Evolutionary conservation across 179 eudicot species (phyloP).

Genomic region (Carnegiea gigantea): DNA sequence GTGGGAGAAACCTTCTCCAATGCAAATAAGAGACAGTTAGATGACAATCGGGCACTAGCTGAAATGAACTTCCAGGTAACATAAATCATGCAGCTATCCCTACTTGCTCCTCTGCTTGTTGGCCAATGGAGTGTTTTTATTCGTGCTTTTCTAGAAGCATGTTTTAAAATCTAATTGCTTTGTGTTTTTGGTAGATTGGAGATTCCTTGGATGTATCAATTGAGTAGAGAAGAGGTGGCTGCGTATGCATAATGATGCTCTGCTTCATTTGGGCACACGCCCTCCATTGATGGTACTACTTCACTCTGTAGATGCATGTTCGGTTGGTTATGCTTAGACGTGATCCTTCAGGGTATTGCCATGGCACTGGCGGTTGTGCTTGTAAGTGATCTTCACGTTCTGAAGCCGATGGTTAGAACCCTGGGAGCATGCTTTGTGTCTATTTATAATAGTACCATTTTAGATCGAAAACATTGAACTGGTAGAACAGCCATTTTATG

Average conservation of each 20-base stretch:
- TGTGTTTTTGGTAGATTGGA: conserved; percentile 46
- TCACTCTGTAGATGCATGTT: background rate
- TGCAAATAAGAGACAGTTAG: conserved; percentile 38
- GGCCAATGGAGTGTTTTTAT: background rate
- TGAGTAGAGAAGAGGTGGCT: background rate
- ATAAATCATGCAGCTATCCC: background rate
- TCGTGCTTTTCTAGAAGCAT: background rate
- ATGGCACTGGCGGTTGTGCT: conserved; percentile 13
- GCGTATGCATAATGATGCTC: conserved; percentile 16
- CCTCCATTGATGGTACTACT: background rate
- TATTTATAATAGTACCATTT: conserved; percentile 8
- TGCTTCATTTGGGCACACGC: background rate
- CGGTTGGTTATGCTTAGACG: background rate
- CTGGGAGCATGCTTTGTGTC: conserved; percentile 1
- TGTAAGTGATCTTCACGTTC: conserved; percentile 11
- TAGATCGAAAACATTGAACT: conserved; percentile 8
- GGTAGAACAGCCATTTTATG: background rate
- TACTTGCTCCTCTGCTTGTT: background rate
- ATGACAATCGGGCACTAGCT: conserved; percentile 43
- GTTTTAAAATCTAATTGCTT: background rate
- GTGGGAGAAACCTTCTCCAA: conserved; percentile 45
- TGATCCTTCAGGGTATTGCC: conserved; percentile 10
- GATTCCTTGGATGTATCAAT: background rate
- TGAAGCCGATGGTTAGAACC: background rate
- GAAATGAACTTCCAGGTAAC: background rate